These are phyloP conservation scores for Geotrichum cucujoidarum DNA, from an alignment of 1,139 yeast species.

Conservation along the genomic window DNA sequence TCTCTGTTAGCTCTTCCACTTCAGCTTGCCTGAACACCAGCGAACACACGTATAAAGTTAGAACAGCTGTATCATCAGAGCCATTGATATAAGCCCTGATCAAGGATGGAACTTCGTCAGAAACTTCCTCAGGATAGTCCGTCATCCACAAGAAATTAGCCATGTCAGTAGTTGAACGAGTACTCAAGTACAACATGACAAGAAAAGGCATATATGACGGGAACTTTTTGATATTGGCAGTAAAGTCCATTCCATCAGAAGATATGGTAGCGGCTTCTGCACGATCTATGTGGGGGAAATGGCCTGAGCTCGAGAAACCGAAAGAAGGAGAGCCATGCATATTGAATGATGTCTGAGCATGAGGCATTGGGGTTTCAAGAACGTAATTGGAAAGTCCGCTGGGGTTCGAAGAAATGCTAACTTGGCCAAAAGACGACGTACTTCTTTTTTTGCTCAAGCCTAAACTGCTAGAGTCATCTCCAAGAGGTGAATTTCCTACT, in stretches of 20 bases:
- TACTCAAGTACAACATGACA: slow-evolving; percentile 51
- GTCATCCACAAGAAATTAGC: slow-evolving; percentile 44
- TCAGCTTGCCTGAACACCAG: slow-evolving; percentile 47
- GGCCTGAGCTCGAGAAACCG: not conserved
- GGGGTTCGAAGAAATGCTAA: no score
- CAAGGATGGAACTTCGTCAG: slow-evolving; percentile 25
- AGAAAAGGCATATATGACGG: slow-evolving; percentile 43
- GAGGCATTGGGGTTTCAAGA: not conserved
- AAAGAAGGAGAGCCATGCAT: not conserved
- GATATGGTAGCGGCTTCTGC: slow-evolving; percentile 6
- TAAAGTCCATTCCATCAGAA: slow-evolving; percentile 1
- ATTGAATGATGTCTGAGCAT: not conserved
- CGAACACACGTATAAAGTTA: slow-evolving; percentile 51
- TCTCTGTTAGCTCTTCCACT: slow-evolving; percentile 49
- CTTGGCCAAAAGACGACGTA: not conserved
- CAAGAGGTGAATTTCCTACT: not conserved
- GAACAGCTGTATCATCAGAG: slow-evolving; percentile 42
- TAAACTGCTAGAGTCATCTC: not conserved
- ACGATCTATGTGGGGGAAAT: no score
- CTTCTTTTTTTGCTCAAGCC: not conserved
- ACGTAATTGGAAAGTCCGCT: not conserved
- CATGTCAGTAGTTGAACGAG: slow-evolving; percentile 48
- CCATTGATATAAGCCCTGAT: slow-evolving; percentile 44
- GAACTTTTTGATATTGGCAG: not conserved
- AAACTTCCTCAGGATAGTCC: slow-evolving; percentile 41